A percentile compares a stretch with the other conserved stretches of the same genome.
Evolutionary conservation across 371 early-diverging fungal genomes (phyloP).

Genomic region (Cladochytrium tenue): DNA sequence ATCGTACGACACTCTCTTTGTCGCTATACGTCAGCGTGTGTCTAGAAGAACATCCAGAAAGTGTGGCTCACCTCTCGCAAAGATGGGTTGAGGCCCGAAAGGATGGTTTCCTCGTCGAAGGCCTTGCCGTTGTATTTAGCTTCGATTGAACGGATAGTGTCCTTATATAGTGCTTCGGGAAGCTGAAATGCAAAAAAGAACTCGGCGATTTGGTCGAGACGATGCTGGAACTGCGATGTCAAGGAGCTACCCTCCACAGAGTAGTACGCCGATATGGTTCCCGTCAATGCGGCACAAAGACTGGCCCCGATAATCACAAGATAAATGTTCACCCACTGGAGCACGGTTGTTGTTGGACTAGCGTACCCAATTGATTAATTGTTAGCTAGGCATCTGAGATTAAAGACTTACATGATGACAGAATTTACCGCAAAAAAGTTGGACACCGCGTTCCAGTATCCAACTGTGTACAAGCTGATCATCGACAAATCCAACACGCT

Average conservation of each 20-base stretch:
- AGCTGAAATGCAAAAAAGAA: not conserved
- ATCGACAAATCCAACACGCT: not conserved
- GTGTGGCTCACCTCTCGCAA: not conserved
- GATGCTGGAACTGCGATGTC: not conserved
- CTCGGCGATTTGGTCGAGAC: not conserved
- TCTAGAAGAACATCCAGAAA: not conserved
- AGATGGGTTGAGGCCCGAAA: not conserved
- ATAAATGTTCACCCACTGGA: not conserved
- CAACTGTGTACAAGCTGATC: not conserved
- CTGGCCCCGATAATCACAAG: not conserved
- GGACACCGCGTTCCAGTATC: not conserved
- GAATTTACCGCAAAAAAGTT: not conserved
- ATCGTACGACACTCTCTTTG: not conserved
- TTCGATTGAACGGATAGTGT: not conserved
- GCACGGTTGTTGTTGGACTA: not conserved
- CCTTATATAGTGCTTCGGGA: not conserved
- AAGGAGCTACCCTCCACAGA: not conserved
- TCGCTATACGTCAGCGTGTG: not conserved
- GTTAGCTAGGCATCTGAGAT: not conserved
- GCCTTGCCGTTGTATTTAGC: not conserved
- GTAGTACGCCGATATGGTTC: not conserved
- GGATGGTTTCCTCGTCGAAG: not conserved
- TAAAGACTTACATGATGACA: not conserved
- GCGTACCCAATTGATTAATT: not conserved
- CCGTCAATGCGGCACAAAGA: not conserved